phyloP scores from a whole-genome alignment of 768 basidiomycete genomes.

The Trametes cinnabarina region DNA sequence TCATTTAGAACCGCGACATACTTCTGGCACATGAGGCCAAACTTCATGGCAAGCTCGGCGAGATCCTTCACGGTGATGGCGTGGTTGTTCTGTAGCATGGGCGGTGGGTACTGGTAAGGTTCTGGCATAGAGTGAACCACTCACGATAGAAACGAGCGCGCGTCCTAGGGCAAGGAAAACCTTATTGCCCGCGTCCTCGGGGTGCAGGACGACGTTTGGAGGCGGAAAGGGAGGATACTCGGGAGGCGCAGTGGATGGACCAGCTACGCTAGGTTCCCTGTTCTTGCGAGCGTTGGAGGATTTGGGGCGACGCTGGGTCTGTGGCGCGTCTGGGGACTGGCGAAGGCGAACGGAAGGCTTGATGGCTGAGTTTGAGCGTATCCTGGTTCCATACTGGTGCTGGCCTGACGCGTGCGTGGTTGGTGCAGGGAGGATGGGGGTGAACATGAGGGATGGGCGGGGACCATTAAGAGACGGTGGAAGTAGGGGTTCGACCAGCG shows the following conservation, averaged over 20 bases:
- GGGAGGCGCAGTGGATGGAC: constrained; percentile 12
- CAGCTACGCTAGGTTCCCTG: constrained; percentile 3
- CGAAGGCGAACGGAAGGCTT: constrained; percentile 52
- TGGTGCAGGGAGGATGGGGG: constrained; percentile 25
- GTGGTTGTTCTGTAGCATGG: constrained; percentile 58
- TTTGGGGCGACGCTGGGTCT: constrained; percentile 32
- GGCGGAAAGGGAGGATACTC: constrained; percentile 53
- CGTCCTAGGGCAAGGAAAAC: constrained; percentile 73
- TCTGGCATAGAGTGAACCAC: constrained; percentile 30
- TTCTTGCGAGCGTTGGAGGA: constrained; percentile 30
- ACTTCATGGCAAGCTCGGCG: constrained; percentile 63
- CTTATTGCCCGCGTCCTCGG: constrained; percentile 70
- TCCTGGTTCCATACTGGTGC: constrained; percentile 54
- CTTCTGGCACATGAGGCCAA: constrained; percentile 76
- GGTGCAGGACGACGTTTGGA: constrained; percentile 62
- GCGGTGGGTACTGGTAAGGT: constrained; percentile 22
- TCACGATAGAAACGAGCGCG: constrained; percentile 69
- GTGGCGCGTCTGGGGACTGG: constrained; percentile 39
- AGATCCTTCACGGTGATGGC: constrained; percentile 88
- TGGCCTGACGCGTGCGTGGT: constrained; percentile 29
- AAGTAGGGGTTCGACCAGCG: constrained; percentile 33
- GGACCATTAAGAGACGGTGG: constrained; percentile 30
- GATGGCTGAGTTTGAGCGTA: constrained; percentile 49
- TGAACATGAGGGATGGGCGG: constrained; percentile 27
- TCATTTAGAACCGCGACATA: constrained; percentile 36